These are phyloP conservation scores for Vanrija sp. DNA, from an alignment of 1,284 basidiomycete species.

Conservation along the genomic window DNA sequence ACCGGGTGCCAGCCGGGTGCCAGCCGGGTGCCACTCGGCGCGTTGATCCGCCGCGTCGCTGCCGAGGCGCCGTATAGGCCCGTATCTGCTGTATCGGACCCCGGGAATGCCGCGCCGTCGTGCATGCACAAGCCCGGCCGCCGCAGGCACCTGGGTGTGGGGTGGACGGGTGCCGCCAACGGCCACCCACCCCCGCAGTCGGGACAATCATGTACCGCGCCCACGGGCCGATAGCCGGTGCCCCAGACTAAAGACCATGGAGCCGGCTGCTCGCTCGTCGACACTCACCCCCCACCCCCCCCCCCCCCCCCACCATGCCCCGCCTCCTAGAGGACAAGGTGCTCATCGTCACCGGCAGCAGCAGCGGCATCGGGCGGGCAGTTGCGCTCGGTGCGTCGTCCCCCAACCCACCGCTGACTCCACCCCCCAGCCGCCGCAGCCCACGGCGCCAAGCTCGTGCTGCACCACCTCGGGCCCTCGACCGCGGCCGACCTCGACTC, in stretches of 20 bases:
- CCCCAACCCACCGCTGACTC: neutral
- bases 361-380: constrained; percentile 75
- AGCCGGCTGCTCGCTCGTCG: too few relatives aligned
- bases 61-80: too few relatives aligned
- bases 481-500: constrained; percentile 53
- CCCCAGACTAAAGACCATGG: neutral
- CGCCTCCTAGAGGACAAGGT: constrained; percentile 58
- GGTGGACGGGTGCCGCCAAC: too few relatives aligned
- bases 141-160: too few relatives aligned
- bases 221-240: neutral
- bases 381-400: constrained; percentile 58
- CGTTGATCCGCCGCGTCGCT: neutral
- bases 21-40: too few relatives aligned
- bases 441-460: constrained; percentile 64
- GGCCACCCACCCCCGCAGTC: neutral
- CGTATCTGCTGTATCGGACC: too few relatives aligned
- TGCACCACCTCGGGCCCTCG: constrained; percentile 64
- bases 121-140: too few relatives aligned
- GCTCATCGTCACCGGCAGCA: constrained; percentile 69
- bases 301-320: constrained; percentile 6
- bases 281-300: neutral
- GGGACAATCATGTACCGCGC: neutral
- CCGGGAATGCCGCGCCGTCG: too few relatives aligned
- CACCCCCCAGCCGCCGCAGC: constrained; percentile 46
- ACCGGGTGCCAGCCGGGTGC: neutral